Evolutionary conservation across 176 grass and related monocot genomes (phyloP).

Genomic region (Oryza meyeriana): DNA sequence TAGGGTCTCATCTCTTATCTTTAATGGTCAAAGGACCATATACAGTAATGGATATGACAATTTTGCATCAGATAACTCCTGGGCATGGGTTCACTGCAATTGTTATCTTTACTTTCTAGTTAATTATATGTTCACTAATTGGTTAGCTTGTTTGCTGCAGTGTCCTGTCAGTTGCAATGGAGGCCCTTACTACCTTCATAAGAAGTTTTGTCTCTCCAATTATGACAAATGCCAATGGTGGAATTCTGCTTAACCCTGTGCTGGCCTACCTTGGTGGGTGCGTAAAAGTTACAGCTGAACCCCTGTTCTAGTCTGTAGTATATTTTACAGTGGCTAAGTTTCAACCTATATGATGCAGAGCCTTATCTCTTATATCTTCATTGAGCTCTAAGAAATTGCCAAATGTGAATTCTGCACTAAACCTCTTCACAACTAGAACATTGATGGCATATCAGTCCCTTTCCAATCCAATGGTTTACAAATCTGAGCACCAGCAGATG

Average conservation of each 20-base stretch:
- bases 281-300: conserved; percentile 36
- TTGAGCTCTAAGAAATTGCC: conserved; percentile 70
- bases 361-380: conserved; percentile 75
- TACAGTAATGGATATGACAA: background rate
- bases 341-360: conserved; percentile 50
- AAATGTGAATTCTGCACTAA: conserved; percentile 65
- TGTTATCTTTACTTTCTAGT: background rate
- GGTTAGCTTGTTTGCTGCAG: conserved; percentile 47
- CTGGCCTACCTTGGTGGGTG: conserved; percentile 91
- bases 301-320: conserved; percentile 8
- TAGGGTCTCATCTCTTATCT: background rate
- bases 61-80: background rate
- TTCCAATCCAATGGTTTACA: conserved; percentile 73
- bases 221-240: conserved; percentile 52
- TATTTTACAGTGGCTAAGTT: conserved; percentile 34
- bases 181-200: conserved; percentile 95
- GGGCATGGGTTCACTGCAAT: background rate
- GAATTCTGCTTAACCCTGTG: conserved; percentile 90
- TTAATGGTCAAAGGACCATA: background rate
- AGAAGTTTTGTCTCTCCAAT: conserved; percentile 77
- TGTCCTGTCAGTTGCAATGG: conserved; percentile 87
- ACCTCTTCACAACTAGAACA: conserved; percentile 81
- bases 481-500: conserved; percentile 79
- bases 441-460: conserved; percentile 86
- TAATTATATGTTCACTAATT: conserved; percentile 2